These are phyloP conservation scores for Phyllosticta capitalensis DNA, from an alignment of 2,329 filamentous ascomycete species.

Conservation along the genomic window DNA sequence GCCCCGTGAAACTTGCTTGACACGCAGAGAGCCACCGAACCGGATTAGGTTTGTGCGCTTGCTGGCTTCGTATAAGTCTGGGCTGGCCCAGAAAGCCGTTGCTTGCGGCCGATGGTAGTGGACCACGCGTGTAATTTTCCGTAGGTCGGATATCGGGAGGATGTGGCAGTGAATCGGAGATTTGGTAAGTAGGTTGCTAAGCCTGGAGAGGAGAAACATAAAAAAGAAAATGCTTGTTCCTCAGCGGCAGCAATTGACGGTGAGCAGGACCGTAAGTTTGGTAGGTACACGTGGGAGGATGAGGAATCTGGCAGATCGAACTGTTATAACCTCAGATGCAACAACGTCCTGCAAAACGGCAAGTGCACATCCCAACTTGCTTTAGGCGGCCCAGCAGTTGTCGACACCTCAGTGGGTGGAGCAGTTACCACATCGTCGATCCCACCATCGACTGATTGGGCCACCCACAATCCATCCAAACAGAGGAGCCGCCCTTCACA, in stretches of 20 bases:
- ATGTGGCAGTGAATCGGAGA: background rate
- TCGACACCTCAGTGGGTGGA: background rate
- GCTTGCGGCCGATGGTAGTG: background rate
- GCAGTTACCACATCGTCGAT: background rate
- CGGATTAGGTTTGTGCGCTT: background rate
- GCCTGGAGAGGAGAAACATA: background rate
- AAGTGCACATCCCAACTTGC: background rate
- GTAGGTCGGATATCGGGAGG: background rate
- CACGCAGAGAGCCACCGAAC: background rate
- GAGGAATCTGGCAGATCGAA: background rate
- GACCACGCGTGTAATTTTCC: background rate
- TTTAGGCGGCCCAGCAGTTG: background rate
- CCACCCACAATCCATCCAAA: background rate
- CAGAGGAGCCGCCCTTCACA: background rate
- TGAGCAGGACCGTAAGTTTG: background rate
- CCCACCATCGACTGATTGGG: background rate
- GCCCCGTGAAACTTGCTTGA: background rate
- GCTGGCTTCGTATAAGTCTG: background rate
- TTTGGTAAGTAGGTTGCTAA: background rate
- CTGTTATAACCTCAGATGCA: background rate
- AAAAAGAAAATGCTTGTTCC: background rate
- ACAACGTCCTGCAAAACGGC: background rate
- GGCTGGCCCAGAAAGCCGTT: background rate
- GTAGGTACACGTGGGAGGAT: background rate
- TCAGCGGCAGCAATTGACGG: background rate